phyloP scores from a whole-genome alignment of 2,329 filamentous ascomycete genomes.

The Bretziella fagacearum region DNA sequence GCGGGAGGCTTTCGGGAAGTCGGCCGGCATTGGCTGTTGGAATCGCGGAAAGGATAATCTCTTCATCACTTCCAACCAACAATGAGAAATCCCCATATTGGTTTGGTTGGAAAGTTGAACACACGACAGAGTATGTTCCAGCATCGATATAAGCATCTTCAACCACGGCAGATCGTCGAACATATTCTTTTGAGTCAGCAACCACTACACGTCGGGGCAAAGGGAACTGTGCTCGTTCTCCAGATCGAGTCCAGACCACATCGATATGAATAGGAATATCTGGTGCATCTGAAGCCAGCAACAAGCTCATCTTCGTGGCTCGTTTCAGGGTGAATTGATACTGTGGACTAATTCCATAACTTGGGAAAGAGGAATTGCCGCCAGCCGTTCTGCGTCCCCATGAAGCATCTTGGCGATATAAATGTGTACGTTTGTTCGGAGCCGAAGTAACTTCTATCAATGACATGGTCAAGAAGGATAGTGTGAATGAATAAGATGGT shows the following conservation, averaged over 20 bases:
- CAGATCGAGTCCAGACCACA: constrained; percentile 53
- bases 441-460: constrained; percentile 46
- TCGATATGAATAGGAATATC: constrained; percentile 71
- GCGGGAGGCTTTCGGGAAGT: constrained; percentile 41
- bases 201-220: constrained; percentile 64
- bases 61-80: constrained; percentile 45
- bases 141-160: constrained; percentile 42
- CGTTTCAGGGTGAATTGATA: constrained; percentile 47
- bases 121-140: constrained; percentile 74
- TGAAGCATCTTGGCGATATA: constrained; percentile 40
- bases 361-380: constrained; percentile 60
- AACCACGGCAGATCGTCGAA: constrained; percentile 58
- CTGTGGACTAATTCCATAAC: constrained; percentile 77
- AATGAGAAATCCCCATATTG: constrained; percentile 61
- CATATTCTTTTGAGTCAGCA: constrained; percentile 74
- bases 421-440: constrained; percentile 38
- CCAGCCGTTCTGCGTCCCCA: constrained; percentile 75
- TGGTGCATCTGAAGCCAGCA: constrained; percentile 50
- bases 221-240: constrained; percentile 46
- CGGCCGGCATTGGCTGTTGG: constrained; percentile 60
- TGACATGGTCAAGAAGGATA: constrained; percentile 61
- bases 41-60: constrained; percentile 39
- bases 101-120: constrained; percentile 73
- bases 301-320: constrained; percentile 47
- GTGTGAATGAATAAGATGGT: constrained; percentile 63